Base-by-base conservation (phyloP, 768 basidiomycete species). In the Gautieria morchelliformis region DNA sequence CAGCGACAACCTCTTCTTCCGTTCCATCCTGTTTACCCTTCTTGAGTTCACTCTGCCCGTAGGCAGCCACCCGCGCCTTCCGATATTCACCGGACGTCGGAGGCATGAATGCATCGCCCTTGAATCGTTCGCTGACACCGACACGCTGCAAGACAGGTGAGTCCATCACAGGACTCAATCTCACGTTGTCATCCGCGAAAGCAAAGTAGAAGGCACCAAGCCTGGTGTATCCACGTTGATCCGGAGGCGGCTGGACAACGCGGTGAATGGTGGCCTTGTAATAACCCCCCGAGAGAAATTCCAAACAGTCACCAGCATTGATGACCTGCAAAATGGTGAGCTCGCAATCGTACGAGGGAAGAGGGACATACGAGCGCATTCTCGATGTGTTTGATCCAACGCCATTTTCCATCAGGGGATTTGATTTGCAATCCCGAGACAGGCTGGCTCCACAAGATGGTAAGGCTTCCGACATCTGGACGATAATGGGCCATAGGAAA, bases 261-360 rank as follows among this genome's bases (percentile, higher is more conserved):
- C 82, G 77, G 62, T 84, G 83, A 51, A 83, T 77, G 1, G 82
- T 83, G 14, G 75, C 78, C 33, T 72, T 75, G 67, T 83, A 83
- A 61, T 71, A 82, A 1, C 81, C 81, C 0, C 83, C 81, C 1
- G 79, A 80, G 20, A 84, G 71, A 62, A 83, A 80, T 52, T 83
- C 77, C 60, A 85, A 64, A 0, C 76, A 75, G 58, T 84, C 83
- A 4, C 82, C 83, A 0, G 78, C 73, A 52, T 84, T 84, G 49
- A 85, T 72, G 9, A 82, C 74, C 52, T 59, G 22, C 9, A 5
- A 14, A n/a, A n/a, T 15, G 5, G 22, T 32, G 45, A 33, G 14
- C n/a, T 7, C n/a, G 20, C 37, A n/a, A 47, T 57, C 15, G 4
- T 14, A 17, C 27, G 3, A 27, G 22, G 20, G 27, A 22, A 24